phyloP scores from a whole-genome alignment of 371 early-diverging fungal genomes.

The Gilbertella persicaria region DNA sequence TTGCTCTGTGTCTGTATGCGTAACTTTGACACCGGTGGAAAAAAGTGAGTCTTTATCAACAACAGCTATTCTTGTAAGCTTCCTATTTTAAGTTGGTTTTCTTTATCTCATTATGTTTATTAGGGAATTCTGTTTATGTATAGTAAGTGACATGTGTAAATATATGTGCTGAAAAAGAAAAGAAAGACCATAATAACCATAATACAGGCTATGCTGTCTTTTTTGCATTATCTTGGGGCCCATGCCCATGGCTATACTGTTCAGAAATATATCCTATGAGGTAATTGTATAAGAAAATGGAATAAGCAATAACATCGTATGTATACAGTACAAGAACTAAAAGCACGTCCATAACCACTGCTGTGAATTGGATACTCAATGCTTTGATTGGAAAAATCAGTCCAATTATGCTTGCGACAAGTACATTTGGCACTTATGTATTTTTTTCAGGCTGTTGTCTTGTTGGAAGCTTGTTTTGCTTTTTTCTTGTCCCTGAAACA shows the following conservation, averaged over 20 bases:
- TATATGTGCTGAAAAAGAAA: not conserved
- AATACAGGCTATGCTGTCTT: conserved; percentile 25
- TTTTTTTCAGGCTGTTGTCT: conserved; percentile 41
- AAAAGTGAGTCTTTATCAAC: conserved; percentile 5
- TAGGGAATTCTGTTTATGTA: conserved; percentile 40
- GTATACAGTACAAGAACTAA: conserved; percentile 20
- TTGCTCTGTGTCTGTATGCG: conserved; percentile 22
- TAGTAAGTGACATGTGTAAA: conserved; percentile 23
- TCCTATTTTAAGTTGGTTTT: not conserved
- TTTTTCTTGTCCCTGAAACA: conserved; percentile 30
- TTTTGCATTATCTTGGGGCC: conserved; percentile 43
- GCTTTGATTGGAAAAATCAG: conserved; percentile 37
- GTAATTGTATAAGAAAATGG: too few species aligned
- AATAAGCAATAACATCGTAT: not conserved
- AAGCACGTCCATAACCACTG: conserved; percentile 34
- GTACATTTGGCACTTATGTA: conserved; percentile 43
- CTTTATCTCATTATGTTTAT: too few species aligned
- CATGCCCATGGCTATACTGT: conserved; percentile 47
- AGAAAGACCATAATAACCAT: not conserved
- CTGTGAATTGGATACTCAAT: conserved; percentile 57
- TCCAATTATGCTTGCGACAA: conserved; percentile 30
- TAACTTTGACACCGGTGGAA: conserved; percentile 3
- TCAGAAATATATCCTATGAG: conserved; percentile 59
- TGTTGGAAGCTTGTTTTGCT: conserved; percentile 22
- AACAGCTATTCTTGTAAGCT: conserved; percentile 21